Conservation (phyloP, 257 asterid genomes). For the Cruciata laevipes region DNA sequence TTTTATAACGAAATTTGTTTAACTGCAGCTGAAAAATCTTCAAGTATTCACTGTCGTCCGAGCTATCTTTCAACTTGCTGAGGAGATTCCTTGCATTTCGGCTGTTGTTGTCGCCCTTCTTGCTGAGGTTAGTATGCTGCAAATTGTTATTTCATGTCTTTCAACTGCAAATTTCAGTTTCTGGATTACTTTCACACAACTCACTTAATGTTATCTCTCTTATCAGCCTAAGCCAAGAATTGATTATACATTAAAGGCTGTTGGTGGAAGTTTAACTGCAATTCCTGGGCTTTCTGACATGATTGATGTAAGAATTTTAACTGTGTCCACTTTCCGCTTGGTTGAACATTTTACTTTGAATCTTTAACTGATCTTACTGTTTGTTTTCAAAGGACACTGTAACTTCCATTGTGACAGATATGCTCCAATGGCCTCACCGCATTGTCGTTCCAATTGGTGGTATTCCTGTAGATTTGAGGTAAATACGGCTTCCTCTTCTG, state of each 20-base stretch:
- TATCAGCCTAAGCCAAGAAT: slow-evolving; percentile 91
- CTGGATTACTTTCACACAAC: neutral
- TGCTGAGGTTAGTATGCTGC: slow-evolving; percentile 58
- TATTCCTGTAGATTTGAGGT: slow-evolving; percentile 74
- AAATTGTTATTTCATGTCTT: slow-evolving; percentile 5
- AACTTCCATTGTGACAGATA: slow-evolving; percentile 67
- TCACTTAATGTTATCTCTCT: slow-evolving; percentile 11
- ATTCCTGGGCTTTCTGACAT: slow-evolving; percentile 92
- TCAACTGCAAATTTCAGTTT: neutral
- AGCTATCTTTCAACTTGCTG: slow-evolving; percentile 89
- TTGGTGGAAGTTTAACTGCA: slow-evolving; percentile 97
- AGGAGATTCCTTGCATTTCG: slow-evolving; percentile 96
- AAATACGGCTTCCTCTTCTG: slow-evolving; percentile 10
- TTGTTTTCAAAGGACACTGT: slow-evolving; percentile 68
- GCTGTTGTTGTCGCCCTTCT: slow-evolving; percentile 99
- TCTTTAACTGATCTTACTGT: slow-evolving; percentile 25
- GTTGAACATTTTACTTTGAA: neutral
- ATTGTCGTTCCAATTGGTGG: slow-evolving; percentile 98
- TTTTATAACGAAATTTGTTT: slow-evolving; percentile 1
- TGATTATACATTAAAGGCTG: slow-evolving; percentile 88
- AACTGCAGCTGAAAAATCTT: slow-evolving; percentile 91
- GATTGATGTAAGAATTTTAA: slow-evolving; percentile 71
- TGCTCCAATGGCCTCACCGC: slow-evolving; percentile 99
- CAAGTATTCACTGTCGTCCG: slow-evolving; percentile 92
- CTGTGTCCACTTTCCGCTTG: slow-evolving; percentile 8